Evolutionary conservation across 441 rosid genomes (phyloP).

Genomic region (Adansonia madagascariensis): DNA sequence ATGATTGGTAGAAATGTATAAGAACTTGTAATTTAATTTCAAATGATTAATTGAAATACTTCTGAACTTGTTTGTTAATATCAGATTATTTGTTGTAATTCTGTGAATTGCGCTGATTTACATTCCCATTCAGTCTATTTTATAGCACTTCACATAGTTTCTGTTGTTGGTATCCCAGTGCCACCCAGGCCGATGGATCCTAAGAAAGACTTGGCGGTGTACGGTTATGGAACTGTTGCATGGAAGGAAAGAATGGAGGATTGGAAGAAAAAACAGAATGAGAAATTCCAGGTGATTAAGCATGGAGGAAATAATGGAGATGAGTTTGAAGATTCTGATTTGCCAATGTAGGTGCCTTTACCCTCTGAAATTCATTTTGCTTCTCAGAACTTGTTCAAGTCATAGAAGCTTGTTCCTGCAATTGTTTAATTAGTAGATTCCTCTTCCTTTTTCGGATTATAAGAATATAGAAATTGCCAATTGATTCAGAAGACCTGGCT

Average conservation of each 20-base stretch:
- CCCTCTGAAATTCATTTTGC: background rate
- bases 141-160: slow-evolving; percentile 20
- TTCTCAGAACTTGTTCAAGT: slow-evolving; percentile 8
- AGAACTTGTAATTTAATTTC: slow-evolving; percentile 27
- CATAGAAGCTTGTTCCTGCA: background rate
- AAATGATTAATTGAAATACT: slow-evolving; percentile 2
- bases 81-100: slow-evolving; percentile 10
- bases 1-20: background rate
- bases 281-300: slow-evolving; percentile 76
- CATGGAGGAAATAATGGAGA: slow-evolving; percentile 69
- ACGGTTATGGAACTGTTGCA: slow-evolving; percentile 94
- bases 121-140: background rate
- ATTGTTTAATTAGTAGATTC: background rate
- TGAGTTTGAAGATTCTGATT: slow-evolving; percentile 66
- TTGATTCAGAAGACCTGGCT: background rate
- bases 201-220: slow-evolving; percentile 81
- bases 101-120: slow-evolving; percentile 4
- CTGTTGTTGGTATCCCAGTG: slow-evolving; percentile 47
- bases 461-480: slow-evolving; percentile 11
- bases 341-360: slow-evolving; percentile 67
- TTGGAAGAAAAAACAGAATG: slow-evolving; percentile 88
- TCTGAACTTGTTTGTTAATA: slow-evolving; percentile 17
- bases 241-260: slow-evolving; percentile 97
- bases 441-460: background rate
- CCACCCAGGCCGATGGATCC: slow-evolving; percentile 91